phyloP scores from a whole-genome alignment of 164 flowering plant genomes.

The Aristolochia californica region DNA sequence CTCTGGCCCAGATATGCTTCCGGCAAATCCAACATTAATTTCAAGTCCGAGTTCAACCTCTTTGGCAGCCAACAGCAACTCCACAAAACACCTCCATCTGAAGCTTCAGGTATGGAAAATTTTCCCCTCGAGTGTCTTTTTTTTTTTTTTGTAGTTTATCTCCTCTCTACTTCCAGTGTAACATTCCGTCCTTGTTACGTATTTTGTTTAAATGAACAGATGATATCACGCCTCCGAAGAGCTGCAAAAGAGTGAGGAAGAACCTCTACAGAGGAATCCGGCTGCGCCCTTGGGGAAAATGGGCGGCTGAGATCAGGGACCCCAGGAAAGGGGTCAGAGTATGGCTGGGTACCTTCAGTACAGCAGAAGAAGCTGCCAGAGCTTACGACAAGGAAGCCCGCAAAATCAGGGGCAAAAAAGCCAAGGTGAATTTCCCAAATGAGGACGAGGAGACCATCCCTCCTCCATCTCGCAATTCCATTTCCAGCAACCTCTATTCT shows the following conservation, averaged over 20 bases:
- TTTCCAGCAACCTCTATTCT: neutral
- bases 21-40: neutral
- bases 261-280: conserved; percentile 84
- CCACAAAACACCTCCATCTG: conserved; percentile 12
- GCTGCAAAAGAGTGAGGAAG: conserved; percentile 54
- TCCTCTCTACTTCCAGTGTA: neutral
- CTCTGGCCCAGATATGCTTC: conserved; percentile 35
- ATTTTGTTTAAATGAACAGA: conserved; percentile 5
- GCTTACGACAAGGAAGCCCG: conserved; percentile 90
- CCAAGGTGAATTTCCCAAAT: conserved; percentile 86
- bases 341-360: conserved; percentile 91
- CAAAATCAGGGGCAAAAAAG: conserved; percentile 78
- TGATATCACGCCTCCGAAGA: conserved; percentile 11
- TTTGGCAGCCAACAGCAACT: neutral
- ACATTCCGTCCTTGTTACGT: neutral
- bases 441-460: conserved; percentile 25
- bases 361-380: conserved; percentile 90
- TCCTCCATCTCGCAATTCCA: neutral
- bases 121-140: neutral
- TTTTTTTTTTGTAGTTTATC: neutral
- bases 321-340: conserved; percentile 90
- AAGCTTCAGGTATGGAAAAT: conserved; percentile 21
- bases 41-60: conserved; percentile 9
- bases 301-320: conserved; percentile 97
- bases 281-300: conserved; percentile 92